These are phyloP conservation scores for Hypericum perforatum DNA, from an alignment of 345 rosid genomes.

Conservation along the genomic window DNA sequence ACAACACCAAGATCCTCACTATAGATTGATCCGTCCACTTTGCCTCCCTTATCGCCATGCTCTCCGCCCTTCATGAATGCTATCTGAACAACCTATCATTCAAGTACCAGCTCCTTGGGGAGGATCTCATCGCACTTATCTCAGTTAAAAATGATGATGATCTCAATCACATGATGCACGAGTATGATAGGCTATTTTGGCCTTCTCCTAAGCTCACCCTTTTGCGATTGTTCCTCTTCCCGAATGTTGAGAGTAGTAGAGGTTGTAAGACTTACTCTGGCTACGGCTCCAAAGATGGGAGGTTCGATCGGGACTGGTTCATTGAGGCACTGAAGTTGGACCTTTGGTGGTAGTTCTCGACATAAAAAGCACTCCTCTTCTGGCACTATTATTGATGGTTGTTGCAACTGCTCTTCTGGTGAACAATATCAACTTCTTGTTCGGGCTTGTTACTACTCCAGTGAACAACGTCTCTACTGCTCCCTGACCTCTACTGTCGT, in stretches of 20 bases:
- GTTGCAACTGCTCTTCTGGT: no score
- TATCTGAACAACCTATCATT: constrained; percentile 39
- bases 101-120: constrained; percentile 92
- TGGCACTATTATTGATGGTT: constrained; percentile 18
- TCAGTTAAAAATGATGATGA: constrained; percentile 90
- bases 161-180: constrained; percentile 91
- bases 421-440: constrained; percentile 61
- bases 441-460: constrained; percentile 54
- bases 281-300: constrained; percentile 46
- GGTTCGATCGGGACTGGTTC: constrained; percentile 67
- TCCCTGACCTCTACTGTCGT: constrained; percentile 16
- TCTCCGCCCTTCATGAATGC: constrained; percentile 44
- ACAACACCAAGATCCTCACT: constrained; percentile 82
- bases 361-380: no score
- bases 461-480: no score
- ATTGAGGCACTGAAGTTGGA: constrained; percentile 55
- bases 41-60: constrained; percentile 47
- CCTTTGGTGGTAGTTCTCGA: constrained; percentile 28
- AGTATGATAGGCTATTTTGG: constrained; percentile 75
- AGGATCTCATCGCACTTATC: constrained; percentile 87
- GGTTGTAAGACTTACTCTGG: no score
- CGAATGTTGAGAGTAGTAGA: constrained; percentile 21
- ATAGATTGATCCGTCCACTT: constrained; percentile 60
- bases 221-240: constrained; percentile 74
- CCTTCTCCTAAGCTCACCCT: constrained; percentile 64